Evolutionary conservation across 257 asterid species (phyloP).

Genomic region (Apocynum venetum): DNA sequence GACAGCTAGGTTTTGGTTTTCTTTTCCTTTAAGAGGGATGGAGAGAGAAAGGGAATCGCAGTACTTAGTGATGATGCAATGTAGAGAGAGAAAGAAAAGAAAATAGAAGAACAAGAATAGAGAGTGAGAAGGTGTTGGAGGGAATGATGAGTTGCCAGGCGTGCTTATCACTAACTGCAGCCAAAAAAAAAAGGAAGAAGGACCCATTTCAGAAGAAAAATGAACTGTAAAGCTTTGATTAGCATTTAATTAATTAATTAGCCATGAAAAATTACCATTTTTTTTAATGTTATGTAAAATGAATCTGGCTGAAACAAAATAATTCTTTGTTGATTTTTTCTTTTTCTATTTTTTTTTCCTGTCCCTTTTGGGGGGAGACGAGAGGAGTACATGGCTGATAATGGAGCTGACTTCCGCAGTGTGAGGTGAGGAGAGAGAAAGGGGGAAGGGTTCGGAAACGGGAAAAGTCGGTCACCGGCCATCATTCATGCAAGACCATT

Average conservation of each 20-base stretch:
- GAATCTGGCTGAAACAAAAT: background rate
- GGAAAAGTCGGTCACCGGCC: slow-evolving; percentile 20
- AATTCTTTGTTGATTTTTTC: background rate
- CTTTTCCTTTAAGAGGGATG: background rate
- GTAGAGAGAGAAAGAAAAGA: slow-evolving; percentile 13
- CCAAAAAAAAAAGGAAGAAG: slow-evolving; percentile 16
- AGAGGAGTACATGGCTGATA: slow-evolving; percentile 3
- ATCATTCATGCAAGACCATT: slow-evolving; percentile 8
- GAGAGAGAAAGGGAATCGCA: slow-evolving; percentile 3
- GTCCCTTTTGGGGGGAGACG: background rate
- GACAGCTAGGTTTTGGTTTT: slow-evolving; percentile 23
- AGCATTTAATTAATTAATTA: background rate
- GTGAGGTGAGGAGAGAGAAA: slow-evolving; percentile 3
- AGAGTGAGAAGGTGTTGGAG: slow-evolving; percentile 35
- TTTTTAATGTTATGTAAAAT: background rate
- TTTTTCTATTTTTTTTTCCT: background rate
- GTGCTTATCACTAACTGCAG: slow-evolving; percentile 82
- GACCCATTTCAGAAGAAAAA: slow-evolving; percentile 14
- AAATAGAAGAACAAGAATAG: background rate
- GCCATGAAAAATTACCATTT: background rate
- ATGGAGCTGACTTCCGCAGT: slow-evolving; percentile 16
- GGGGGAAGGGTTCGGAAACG: background rate
- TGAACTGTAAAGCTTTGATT: slow-evolving; percentile 19
- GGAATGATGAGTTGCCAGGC: slow-evolving; percentile 72
- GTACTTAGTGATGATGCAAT: slow-evolving; percentile 2